Evolutionary conservation across 495 filamentous ascomycete genomes (phyloP).

Genomic region (Xylaria venustula): DNA sequence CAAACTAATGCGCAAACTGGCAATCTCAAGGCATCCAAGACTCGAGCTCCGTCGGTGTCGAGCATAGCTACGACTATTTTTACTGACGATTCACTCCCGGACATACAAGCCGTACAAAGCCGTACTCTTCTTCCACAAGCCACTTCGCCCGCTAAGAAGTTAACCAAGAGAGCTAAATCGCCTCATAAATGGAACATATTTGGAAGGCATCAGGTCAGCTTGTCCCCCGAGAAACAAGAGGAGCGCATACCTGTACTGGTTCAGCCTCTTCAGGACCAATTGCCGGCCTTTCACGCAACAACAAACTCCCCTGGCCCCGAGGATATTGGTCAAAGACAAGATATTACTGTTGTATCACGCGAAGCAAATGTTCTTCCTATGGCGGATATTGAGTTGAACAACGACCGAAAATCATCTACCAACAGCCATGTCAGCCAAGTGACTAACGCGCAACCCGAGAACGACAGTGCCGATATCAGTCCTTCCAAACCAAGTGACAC

Average conservation of each 20-base stretch:
- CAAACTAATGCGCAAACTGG: constrained; percentile 36
- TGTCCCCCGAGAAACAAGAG: constrained; percentile 35
- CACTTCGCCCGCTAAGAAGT: constrained; percentile 41
- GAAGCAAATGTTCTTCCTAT: constrained; percentile 46
- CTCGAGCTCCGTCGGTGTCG: constrained; percentile 43
- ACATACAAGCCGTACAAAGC: constrained; percentile 23
- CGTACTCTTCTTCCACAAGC: constrained; percentile 16
- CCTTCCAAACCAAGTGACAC: neutral
- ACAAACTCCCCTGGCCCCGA: constrained; percentile 72
- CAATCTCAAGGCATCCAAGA: constrained; percentile 44
- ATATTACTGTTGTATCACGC: constrained; percentile 66
- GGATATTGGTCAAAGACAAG: constrained; percentile 46
- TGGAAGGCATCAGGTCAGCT: constrained; percentile 57
- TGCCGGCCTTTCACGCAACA: constrained; percentile 76
- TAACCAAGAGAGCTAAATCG: constrained; percentile 58
- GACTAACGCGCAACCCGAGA: neutral
- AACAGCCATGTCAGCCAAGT: constrained; percentile 18
- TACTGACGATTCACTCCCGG: constrained; percentile 49
- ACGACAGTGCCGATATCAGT: neutral
- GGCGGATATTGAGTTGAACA: neutral
- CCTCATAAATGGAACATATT: constrained; percentile 82
- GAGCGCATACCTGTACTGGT: constrained; percentile 42
- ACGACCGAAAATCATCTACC: constrained; percentile 15
- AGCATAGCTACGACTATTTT: constrained; percentile 52
- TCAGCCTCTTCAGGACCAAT: constrained; percentile 39